Percentiles rank a stretch among this genome's conserved stretches.
Conservation (phyloP, 768 basidiomycete genomes). For the Suillus weaverae region DNA sequence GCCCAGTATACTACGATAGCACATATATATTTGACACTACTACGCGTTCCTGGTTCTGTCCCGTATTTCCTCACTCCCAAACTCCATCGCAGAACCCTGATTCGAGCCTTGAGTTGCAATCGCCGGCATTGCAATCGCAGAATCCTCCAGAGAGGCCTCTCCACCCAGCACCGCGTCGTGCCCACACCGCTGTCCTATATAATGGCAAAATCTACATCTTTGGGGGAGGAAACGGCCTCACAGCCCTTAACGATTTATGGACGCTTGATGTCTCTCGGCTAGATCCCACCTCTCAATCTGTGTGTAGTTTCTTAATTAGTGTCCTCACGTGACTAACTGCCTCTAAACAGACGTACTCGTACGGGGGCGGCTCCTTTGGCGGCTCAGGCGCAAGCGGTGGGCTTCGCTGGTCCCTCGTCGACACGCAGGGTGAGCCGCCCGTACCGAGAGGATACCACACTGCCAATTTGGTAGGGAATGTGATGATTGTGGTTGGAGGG, state of each 20-base stretch:
- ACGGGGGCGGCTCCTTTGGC: slow-evolving; percentile 15
- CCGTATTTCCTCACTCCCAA: slow-evolving; percentile 31
- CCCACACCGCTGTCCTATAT: slow-evolving; percentile 83
- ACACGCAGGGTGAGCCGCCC: slow-evolving; percentile 57
- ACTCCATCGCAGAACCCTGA: not conserved
- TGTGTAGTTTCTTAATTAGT: not conserved
- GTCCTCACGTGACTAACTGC: not conserved
- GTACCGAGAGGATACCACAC: slow-evolving; percentile 85
- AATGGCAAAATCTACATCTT: slow-evolving; percentile 78
- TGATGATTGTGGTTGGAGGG: slow-evolving; percentile 89
- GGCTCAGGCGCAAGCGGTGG: slow-evolving; percentile 15
- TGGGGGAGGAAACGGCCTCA: slow-evolving; percentile 91
- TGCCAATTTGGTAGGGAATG: slow-evolving; percentile 79
- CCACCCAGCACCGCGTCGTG: slow-evolving; percentile 70
- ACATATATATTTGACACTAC: slow-evolving; percentile 83
- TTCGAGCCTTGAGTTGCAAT: not conserved
- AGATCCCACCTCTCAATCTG: slow-evolving; percentile 21
- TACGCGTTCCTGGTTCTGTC: slow-evolving; percentile 64
- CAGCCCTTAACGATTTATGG: slow-evolving; percentile 92
- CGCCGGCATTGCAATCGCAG: not conserved
- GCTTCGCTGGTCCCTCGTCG: slow-evolving; percentile 60
- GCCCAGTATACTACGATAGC: slow-evolving; percentile 77
- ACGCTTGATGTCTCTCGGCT: slow-evolving; percentile 65
- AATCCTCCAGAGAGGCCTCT: slow-evolving; percentile 9
- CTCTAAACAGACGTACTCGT: not conserved